A percentile compares a stretch with the other conserved stretches of the same genome.
phyloP scores from a whole-genome alignment of 306 rosid genomes.

The Cucumis melo region DNA sequence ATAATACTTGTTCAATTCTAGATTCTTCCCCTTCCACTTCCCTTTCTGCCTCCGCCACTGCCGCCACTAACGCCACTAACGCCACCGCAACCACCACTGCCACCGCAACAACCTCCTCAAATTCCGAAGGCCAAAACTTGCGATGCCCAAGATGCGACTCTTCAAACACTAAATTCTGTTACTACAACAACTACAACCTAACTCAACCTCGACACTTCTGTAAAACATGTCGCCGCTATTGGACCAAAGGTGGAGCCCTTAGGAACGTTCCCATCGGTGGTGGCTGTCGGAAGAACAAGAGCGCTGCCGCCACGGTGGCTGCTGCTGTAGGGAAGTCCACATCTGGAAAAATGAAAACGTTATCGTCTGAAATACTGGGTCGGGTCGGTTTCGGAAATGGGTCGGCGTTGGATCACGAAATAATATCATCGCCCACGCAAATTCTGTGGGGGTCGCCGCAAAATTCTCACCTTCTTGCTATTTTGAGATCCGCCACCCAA shows the following conservation, averaged over 20 bases:
- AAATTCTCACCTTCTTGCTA: constrained; percentile 50
- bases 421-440: constrained; percentile 24
- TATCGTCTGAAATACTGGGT: constrained; percentile 35
- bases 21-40: constrained; percentile 19
- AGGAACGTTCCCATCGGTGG: constrained; percentile 67
- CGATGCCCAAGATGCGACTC: constrained; percentile 73
- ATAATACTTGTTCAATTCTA: constrained; percentile 3
- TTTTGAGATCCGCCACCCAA: constrained; percentile 42
- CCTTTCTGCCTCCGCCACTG: constrained; percentile 10
- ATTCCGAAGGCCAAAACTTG: constrained; percentile 40
- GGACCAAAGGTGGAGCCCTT: constrained; percentile 78
- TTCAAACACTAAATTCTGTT: constrained; percentile 81
- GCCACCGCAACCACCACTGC: background rate
- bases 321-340: constrained; percentile 19
- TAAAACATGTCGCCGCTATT: constrained; percentile 94
- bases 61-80: background rate
- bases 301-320: constrained; percentile 17
- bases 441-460: constrained; percentile 90
- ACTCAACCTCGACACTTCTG: constrained; percentile 99
- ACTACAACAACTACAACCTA: constrained; percentile 87
- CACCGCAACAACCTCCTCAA: constrained; percentile 14
- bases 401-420: constrained; percentile 20
- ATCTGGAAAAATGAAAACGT: constrained; percentile 39
- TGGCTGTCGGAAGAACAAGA: constrained; percentile 65
- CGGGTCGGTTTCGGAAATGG: constrained; percentile 27